Evolutionary conservation across 805 yeast genomes (phyloP).

Genomic region (Isabelozyma pseudorhagii): DNA sequence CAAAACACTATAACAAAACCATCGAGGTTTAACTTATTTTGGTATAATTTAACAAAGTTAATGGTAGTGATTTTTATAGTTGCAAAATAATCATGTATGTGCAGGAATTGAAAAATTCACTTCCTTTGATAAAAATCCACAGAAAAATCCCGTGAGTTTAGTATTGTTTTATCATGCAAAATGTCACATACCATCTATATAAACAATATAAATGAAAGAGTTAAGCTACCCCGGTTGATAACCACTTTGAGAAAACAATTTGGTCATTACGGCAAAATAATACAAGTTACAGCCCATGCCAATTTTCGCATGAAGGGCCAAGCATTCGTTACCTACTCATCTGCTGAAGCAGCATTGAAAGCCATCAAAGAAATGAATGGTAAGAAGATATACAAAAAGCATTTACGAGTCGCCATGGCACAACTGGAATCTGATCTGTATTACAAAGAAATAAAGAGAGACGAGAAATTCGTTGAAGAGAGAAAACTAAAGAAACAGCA

Average conservation of each 20-base stretch:
- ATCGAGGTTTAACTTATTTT: conserved; percentile 19
- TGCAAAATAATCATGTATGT: background rate
- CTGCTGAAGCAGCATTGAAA: conserved; percentile 36
- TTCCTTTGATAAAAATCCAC: background rate
- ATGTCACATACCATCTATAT: conserved; percentile 47
- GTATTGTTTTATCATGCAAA: background rate
- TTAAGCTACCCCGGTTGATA: conserved; percentile 51
- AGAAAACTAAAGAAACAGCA: conserved; percentile 15
- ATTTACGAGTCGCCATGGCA: conserved; percentile 45
- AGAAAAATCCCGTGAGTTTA: background rate
- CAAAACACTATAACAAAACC: conserved; percentile 24
- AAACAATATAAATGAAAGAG: conserved; percentile 69
- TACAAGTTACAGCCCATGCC: conserved; percentile 53
- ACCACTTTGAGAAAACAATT: conserved; percentile 41
- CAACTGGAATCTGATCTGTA: conserved; percentile 42
- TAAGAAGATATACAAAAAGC: conserved; percentile 42
- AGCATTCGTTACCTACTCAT: conserved; percentile 65
- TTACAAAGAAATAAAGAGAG: conserved; percentile 9
- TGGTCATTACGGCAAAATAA: conserved; percentile 43
- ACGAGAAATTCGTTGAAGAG: conserved; percentile 16
- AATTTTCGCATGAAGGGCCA: conserved; percentile 75
- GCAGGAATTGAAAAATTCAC: background rate
- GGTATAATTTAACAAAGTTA: background rate
- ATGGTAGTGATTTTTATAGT: background rate
- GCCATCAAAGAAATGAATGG: conserved; percentile 46